These are phyloP conservation scores for Botryotinia globosa DNA, from an alignment of 2,329 filamentous ascomycete genomes.

Conservation along the genomic window DNA sequence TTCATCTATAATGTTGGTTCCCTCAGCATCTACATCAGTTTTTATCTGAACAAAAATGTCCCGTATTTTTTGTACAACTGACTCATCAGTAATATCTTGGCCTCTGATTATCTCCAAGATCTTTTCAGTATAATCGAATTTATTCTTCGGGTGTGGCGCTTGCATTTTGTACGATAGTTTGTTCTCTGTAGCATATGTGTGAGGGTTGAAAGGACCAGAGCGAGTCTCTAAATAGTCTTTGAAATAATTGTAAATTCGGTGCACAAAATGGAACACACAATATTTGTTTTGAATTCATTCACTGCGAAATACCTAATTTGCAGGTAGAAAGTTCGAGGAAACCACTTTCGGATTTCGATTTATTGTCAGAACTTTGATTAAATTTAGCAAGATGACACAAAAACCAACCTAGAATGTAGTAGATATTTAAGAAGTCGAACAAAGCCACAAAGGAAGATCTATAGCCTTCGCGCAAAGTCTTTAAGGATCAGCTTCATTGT, in stretches of 20 bases:
- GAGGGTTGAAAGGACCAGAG: neutral
- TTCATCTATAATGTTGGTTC: fast-evolving
- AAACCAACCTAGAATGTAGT: neutral
- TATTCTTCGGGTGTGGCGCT: too few relatives aligned
- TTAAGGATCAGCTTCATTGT: neutral
- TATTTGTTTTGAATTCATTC: neutral
- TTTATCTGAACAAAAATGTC: neutral
- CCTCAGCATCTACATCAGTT: neutral
- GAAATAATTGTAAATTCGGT: neutral
- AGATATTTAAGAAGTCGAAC: neutral
- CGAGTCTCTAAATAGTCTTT: neutral
- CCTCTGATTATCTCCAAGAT: neutral
- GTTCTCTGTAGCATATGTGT: neutral
- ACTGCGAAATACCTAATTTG: neutral
- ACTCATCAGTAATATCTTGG: neutral
- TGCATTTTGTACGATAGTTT: neutral
- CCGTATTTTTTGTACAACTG: neutral
- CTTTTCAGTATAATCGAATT: neutral
- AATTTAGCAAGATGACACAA: neutral
- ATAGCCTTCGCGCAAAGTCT: neutral
- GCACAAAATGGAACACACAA: neutral
- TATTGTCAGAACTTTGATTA: neutral
- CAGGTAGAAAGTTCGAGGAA: neutral
- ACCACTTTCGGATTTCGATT: neutral
- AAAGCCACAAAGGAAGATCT: neutral